Evolutionary conservation across 2,329 filamentous ascomycete genomes (phyloP), one percentile per base, ranked within the genome.

Genomic region (Passalora sequoiae): DNA sequence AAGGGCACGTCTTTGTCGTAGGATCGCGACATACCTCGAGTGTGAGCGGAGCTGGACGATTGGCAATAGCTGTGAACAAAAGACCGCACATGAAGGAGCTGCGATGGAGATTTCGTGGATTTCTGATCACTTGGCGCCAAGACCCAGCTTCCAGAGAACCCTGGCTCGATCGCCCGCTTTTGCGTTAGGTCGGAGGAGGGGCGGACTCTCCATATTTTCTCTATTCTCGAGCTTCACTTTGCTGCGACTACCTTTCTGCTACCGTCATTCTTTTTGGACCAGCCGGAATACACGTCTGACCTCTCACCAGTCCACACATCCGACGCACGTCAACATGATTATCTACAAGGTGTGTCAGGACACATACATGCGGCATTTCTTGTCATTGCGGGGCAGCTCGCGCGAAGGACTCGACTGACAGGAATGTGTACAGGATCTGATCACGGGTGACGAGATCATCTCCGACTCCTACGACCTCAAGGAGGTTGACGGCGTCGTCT

Each of bases 361-460:
- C 15, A 17, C 13, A 16, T 16, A 16, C 32, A 13, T 33, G 28
- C 27, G n/a, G 35, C 20, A n/a, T 7, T 13, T 36, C 3, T 15
- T 13, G 4, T 40, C 16, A 16, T 29, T 20, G 38, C 15, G 38
- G 38, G 27, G 38, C 40, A 32, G 20, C 17, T 37, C 28, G 37
- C 40, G 13, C 16, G n/a, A 16, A 6, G 17, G 17, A 32, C 35
- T 29, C 25, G 44, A 44, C 50, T 55, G 37, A 55, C 44, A 35
- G 12, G n/a, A 13, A 13, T 35, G 35, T 41, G 27, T 38, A 49
- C 62, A 98, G 92, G 92, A 98, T 68, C 73, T 92, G 61, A 68
- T 96, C 71, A 86, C 80, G 70, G 86, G 75, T 57, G 91, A 96
- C 74, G 92, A 98, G 84, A 79, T 98, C 69, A 83, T 97, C 81